Conservation (phyloP, 2,329 filamentous ascomycete species). For the Calonectria pteridis region DNA sequence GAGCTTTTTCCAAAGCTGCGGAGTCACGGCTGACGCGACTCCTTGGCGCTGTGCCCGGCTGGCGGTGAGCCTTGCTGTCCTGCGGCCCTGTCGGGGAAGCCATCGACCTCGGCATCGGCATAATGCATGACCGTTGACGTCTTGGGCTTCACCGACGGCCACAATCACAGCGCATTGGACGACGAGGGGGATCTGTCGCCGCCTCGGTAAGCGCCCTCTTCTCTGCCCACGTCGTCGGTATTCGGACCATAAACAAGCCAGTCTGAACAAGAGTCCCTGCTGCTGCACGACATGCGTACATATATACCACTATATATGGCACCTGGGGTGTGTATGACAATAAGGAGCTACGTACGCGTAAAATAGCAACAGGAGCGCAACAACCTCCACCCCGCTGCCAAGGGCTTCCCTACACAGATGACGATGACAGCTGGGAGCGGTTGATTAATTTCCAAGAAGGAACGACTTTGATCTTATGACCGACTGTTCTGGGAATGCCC, state of each 20-base stretch:
- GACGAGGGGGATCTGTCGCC: constrained; percentile 42
- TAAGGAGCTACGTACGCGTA: constrained; percentile 10
- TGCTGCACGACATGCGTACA: constrained; percentile 48
- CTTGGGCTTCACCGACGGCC: constrained; percentile 45
- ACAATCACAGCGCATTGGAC: constrained; percentile 37
- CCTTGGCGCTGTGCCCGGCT: constrained; percentile 21
- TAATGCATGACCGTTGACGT: constrained; percentile 20
- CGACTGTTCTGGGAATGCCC: constrained; percentile 21
- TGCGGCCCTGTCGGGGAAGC: constrained; percentile 28
- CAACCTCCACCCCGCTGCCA: not conserved
- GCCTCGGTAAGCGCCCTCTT: constrained; percentile 37
- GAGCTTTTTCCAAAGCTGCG: constrained; percentile 30
- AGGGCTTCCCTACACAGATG: constrained; percentile 20
- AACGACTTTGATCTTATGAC: constrained; percentile 35
- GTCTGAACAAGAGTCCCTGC: constrained; percentile 40
- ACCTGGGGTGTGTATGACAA: constrained; percentile 34
- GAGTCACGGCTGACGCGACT: constrained; percentile 42
- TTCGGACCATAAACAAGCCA: constrained; percentile 29
- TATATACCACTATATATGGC: constrained; percentile 32
- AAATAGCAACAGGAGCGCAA: not conserved
- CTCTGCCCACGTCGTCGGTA: constrained; percentile 46
- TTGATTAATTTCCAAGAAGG: constrained; percentile 28
- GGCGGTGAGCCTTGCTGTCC: constrained; percentile 32
- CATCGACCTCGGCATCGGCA: constrained; percentile 16
- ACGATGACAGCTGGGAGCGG: constrained; percentile 36